Evolutionary conservation across 2,329 filamentous ascomycete species (phyloP).

Genomic region (Microdochium paspali): DNA sequence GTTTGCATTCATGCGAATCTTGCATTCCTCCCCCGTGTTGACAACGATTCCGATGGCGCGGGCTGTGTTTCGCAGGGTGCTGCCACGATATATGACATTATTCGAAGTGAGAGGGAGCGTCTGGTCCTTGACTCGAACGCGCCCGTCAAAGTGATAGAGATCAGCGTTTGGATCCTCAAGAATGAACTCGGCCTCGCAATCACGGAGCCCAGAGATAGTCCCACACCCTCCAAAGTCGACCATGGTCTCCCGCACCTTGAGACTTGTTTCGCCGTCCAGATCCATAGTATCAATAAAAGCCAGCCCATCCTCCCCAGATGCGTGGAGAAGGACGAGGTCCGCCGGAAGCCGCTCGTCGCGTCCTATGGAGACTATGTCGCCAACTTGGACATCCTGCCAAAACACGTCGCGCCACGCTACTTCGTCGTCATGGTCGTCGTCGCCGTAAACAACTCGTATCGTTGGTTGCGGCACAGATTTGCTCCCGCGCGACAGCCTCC

Average conservation of each 20-base stretch:
- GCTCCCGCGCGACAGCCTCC: background rate
- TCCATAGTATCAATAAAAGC: constrained; percentile 85
- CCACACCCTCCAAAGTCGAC: constrained; percentile 49
- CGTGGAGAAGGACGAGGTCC: constrained; percentile 71
- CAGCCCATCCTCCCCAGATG: constrained; percentile 65
- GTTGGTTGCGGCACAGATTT: constrained; percentile 3
- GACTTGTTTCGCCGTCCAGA: constrained; percentile 71
- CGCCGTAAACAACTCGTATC: background rate
- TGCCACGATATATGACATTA: constrained; percentile 81
- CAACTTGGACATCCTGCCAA: constrained; percentile 62
- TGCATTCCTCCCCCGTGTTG: constrained; percentile 85
- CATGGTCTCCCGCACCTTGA: constrained; percentile 66
- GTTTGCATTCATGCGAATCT: constrained; percentile 87
- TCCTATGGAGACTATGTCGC: constrained; percentile 57
- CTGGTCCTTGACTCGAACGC: constrained; percentile 47
- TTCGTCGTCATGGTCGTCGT: constrained; percentile 10
- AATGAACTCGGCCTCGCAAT: constrained; percentile 52
- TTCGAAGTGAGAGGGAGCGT: constrained; percentile 65
- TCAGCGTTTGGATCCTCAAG: constrained; percentile 71
- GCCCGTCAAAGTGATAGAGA: constrained; percentile 68
- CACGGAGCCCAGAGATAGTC: constrained; percentile 43
- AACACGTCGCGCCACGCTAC: constrained; percentile 45
- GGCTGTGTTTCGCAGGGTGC: constrained; percentile 65
- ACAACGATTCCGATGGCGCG: constrained; percentile 71
- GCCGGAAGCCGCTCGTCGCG: constrained; percentile 77